Conservation (phyloP, 73 alveolate genomes). For the Paramecium tetraurelia region DNA sequence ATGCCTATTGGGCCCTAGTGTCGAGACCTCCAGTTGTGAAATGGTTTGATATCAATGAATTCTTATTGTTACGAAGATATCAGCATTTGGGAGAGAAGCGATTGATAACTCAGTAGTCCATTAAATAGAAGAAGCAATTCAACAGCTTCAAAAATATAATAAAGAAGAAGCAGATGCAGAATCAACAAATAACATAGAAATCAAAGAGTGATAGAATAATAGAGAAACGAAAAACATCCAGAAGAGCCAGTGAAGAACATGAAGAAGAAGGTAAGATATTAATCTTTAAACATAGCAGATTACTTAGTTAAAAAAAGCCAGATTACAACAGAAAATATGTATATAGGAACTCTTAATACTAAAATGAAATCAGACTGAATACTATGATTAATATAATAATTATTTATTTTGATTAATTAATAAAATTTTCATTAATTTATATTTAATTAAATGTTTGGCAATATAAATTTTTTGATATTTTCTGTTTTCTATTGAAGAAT, state of each 20-base stretch:
- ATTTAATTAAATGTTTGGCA: not conserved
- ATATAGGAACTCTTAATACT: not conserved
- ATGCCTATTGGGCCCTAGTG: not conserved
- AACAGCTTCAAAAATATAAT: not conserved
- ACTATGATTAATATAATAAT: not conserved
- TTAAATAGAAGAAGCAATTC: not conserved
- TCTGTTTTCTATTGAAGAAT: too few species aligned
- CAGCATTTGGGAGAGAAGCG: not conserved
- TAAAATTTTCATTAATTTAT: not conserved
- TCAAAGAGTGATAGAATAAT: not conserved
- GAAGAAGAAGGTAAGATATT: not conserved
- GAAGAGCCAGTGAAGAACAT: not conserved
- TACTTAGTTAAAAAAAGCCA: not conserved
- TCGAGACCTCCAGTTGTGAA: slow-evolving; percentile 17
- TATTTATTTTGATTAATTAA: not conserved
- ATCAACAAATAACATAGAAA: not conserved
- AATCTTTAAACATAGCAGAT: not conserved
- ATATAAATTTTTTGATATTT: not conserved
- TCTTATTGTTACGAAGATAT: not conserved
- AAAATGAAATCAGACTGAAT: not conserved
- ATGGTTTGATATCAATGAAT: not conserved
- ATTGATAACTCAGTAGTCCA: not conserved
- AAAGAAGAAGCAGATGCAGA: not conserved
- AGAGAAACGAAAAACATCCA: not conserved
- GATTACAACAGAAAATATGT: not conserved